A percentile compares a stretch with the other conserved stretches of the same genome.
Evolutionary conservation across 768 basidiomycete species (phyloP).

Genomic region (Podaxis carcinomalis): DNA sequence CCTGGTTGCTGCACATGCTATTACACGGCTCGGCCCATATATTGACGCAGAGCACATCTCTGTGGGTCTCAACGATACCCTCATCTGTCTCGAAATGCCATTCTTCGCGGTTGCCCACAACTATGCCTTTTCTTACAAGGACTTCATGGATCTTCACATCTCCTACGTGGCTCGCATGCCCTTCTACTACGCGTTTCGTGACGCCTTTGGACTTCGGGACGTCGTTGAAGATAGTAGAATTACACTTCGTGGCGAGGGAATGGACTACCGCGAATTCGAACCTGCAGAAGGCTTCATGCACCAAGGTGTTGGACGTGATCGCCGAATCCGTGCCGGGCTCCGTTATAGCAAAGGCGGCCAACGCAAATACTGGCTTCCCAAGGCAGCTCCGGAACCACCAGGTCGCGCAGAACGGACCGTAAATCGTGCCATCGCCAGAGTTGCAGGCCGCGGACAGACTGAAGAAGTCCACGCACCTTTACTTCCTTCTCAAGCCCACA

Average conservation of each 20-base stretch:
- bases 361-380: conserved; percentile 94
- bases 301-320: conserved; percentile 79
- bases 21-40: conserved; percentile 81
- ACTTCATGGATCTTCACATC: conserved; percentile 63
- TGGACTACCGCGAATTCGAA: conserved; percentile 96
- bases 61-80: conserved; percentile 81
- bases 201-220: conserved; percentile 84
- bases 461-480: conserved; percentile 76
- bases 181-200: conserved; percentile 79
- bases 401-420: conserved; percentile 37
- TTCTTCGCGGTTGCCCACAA: conserved; percentile 93
- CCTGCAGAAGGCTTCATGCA: conserved; percentile 94
- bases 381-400: conserved; percentile 40
- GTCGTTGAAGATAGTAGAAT: conserved; percentile 80
- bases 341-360: conserved; percentile 89
- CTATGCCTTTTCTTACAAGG: conserved; percentile 89
- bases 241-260: conserved; percentile 83
- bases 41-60: conserved; percentile 87
- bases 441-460: conserved; percentile 37
- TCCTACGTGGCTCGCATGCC: conserved; percentile 86
- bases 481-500: conserved; percentile 55
- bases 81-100: conserved; percentile 98
- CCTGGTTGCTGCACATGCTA: conserved; percentile 77
- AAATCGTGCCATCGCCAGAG: conserved; percentile 35
- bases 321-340: conserved; percentile 86